Evolutionary conservation across 2,329 filamentous ascomycete species (phyloP).

Genomic region (Fonsecaea pugnacius): DNA sequence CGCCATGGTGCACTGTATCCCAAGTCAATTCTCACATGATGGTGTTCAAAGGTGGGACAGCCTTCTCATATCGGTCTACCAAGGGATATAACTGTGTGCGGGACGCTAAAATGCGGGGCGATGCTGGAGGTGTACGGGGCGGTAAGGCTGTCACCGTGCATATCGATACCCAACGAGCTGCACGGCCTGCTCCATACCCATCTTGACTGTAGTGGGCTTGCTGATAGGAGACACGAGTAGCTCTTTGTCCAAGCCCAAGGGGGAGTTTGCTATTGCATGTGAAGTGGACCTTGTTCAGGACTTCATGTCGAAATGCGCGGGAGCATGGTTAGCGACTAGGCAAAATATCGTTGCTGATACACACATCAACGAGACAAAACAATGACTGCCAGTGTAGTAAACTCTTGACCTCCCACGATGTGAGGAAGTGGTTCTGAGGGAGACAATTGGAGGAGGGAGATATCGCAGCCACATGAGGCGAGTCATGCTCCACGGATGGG

Average conservation of each 20-base stretch:
- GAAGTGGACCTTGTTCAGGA: background rate
- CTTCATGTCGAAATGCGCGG: background rate
- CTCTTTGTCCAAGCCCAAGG: background rate
- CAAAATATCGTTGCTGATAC: background rate
- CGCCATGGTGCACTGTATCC: background rate
- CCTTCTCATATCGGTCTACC: background rate
- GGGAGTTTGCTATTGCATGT: background rate
- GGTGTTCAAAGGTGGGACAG: constrained; percentile 4
- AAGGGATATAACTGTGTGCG: background rate
- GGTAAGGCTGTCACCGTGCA: background rate
- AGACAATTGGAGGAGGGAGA: background rate
- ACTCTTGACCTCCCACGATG: background rate
- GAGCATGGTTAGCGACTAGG: background rate
- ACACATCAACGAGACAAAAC: background rate
- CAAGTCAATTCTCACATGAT: background rate
- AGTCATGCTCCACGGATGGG: background rate
- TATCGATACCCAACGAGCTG: background rate
- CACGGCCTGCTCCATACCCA: background rate
- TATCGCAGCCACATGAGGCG: background rate
- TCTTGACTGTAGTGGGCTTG: background rate
- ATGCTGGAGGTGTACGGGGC: background rate
- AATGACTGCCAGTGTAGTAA: background rate
- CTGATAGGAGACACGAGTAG: background rate
- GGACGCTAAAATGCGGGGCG: constrained; percentile 23
- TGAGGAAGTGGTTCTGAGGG: too few species aligned